Evolutionary conservation across 768 basidiomycete genomes (phyloP), one percentile per base, ranked within the genome.

Genomic region (Lactarius quietus): DNA sequence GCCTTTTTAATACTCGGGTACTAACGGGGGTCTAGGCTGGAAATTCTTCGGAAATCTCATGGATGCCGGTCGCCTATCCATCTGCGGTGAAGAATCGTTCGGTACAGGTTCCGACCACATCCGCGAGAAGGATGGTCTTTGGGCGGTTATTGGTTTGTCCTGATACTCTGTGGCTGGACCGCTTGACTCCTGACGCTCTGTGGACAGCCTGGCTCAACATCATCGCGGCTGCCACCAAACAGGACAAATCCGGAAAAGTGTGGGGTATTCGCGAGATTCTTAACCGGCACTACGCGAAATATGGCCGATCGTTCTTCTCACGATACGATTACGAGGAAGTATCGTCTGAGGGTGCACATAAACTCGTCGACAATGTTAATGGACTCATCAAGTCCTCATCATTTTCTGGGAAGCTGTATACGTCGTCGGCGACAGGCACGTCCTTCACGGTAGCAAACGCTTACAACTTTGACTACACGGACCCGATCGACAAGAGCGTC

Each of bases 61-160:
- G 97, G 97, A 99, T 75, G 97, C 97, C 23, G 96, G 95, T 0
- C 84, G 93, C 52, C 84, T 99, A 57, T 98, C 96, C 57, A 98
- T 99, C 74, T 99, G 97, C 73, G 97, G 97, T 63, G 97, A 99
- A 76, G 97, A 99, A 79, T 95, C 93, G 4, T 99, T 99, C 76
- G 97, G 97, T 63, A 99, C 97, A 9, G 97, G 97, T n/a, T 98
- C 96, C 17, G 97, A 99, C 78, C 97, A 99, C 77, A 96, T 99
- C 72, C 92, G 97, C 67, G 97, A 99, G 82, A 99, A 99, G 83
- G 97, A 99, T 72, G 97, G 97, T 69, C 80, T 99, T 55, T 99
- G 97, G 97, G 97, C 97, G 57, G 83, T 99, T 69, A 81, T 98
- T 53, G 95, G 94, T 92, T 69, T 74, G 92, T 77, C 38, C 10